Evolutionary conservation across 2,329 filamentous ascomycete genomes (phyloP), one percentile per base, ranked within the genome.

Genomic region (Aspergillus sp.): DNA sequence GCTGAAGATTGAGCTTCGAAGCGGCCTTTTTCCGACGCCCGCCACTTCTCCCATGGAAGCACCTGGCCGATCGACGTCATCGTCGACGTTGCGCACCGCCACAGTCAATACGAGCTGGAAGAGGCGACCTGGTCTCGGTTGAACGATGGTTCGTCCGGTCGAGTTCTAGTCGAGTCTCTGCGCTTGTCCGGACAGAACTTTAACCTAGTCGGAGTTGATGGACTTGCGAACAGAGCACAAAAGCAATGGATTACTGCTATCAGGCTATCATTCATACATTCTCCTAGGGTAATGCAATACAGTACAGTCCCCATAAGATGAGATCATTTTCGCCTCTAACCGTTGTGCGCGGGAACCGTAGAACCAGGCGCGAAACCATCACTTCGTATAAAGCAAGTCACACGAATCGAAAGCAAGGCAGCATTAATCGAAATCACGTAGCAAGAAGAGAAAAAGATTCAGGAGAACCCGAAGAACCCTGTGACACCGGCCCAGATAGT

Each of bases 401-500:
- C 8, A 47, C 5, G 8, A 51, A 27, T n/a, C 8, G 25, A 51
- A 21, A 55, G 25, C n/a, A 30, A 36, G 39, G 23, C 19, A 42
- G 36, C n/a, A 55, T 44, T 17, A 54, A 32, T 17, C 41, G n/a
- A n/a, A 42, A 41, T 25, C 51, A 54, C 23, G 51, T 41, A 42
- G 36, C 51, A 30, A 44, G 44, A 59, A 49, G 27, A 51, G 41
- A 58, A 49, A n/a, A n/a, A 57, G 32, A 52, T 23, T 30, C 30
- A 60, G n/a, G 27, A 32, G 30, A 59, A 59, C 25, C 36, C 41
- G 48, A 58, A 57, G 52, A 66, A 64, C 49, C 62, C 67, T 54
- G 57, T 58, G 62, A 69, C 70, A 70, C 70, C 71, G 52, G 61
- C 65, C 68, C 68, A 63, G 64, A 63, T 71, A 32, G 25, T 30